Percentiles rank a stretch among this genome's conserved stretches.
Conservation (phyloP, 129 eudicot species). For the Saposhnikovia divaricata region DNA sequence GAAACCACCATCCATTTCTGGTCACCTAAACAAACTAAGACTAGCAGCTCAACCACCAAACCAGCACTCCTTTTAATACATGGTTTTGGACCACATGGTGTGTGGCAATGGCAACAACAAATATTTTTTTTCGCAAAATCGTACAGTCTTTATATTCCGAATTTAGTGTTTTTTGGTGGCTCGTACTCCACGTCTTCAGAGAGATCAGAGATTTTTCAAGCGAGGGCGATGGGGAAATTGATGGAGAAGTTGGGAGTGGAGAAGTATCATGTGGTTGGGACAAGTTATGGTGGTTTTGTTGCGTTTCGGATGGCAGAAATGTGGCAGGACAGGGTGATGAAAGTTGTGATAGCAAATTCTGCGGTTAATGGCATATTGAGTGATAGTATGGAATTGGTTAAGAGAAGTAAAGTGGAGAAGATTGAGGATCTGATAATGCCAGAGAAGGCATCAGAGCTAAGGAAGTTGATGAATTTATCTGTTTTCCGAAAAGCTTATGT, state of each 20-base stretch:
- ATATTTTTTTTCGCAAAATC: slow-evolving; percentile 24
- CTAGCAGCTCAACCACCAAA: slow-evolving; percentile 17
- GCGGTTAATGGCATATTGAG: slow-evolving; percentile 45
- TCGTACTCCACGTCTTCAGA: slow-evolving; percentile 44
- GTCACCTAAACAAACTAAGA: slow-evolving; percentile 34
- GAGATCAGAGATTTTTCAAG: slow-evolving; percentile 70
- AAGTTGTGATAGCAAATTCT: slow-evolving; percentile 78
- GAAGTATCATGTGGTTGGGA: slow-evolving; percentile 58
- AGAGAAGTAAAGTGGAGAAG: slow-evolving; percentile 42
- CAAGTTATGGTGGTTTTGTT: slow-evolving; percentile 78
- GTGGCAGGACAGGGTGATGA: slow-evolving; percentile 75
- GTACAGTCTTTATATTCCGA: slow-evolving; percentile 54
- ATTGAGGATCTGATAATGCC: slow-evolving; percentile 70
- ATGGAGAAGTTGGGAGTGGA: slow-evolving; percentile 49
- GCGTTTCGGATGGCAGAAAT: slow-evolving; percentile 59
- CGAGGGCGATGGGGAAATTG: slow-evolving; percentile 35
- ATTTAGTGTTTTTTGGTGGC: slow-evolving; percentile 58
- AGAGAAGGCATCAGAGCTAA: slow-evolving; percentile 39
- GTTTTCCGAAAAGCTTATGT: slow-evolving; percentile 26
- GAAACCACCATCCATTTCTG: slow-evolving; percentile 57
- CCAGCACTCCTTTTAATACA: slow-evolving; percentile 44
- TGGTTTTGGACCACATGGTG: slow-evolving; percentile 68
- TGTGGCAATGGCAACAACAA: slow-evolving; percentile 78
- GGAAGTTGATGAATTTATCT: slow-evolving; percentile 43
- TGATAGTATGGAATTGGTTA: slow-evolving; percentile 42